phyloP scores from a whole-genome alignment of 352 stramenopile species.

The Globisporangium iwayamae region DNA sequence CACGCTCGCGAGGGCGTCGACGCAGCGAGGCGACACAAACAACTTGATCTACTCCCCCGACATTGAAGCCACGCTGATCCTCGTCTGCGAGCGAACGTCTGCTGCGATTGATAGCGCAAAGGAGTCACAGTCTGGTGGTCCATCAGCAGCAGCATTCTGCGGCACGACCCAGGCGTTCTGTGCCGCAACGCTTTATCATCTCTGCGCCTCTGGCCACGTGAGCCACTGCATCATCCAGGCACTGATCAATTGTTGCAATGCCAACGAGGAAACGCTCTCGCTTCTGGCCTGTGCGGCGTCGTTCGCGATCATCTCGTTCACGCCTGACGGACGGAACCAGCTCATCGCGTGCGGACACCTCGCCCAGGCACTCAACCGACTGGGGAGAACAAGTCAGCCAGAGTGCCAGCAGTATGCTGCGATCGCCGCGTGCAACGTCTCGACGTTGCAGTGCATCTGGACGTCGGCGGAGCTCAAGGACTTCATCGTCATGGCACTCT shows the following conservation, averaged over 20 bases:
- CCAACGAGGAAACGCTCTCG: conserved; percentile 64
- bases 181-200: conserved; percentile 67
- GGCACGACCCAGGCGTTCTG: conserved; percentile 60
- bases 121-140: conserved; percentile 3
- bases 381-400: conserved; percentile 65
- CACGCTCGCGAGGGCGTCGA: conserved; percentile 47
- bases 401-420: conserved; percentile 80
- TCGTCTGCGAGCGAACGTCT: conserved; percentile 37
- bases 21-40: conserved; percentile 45
- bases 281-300: conserved; percentile 68
- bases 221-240: conserved; percentile 53
- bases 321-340: conserved; percentile 47
- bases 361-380: conserved; percentile 62
- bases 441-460: conserved; percentile 66
- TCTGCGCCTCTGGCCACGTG: conserved; percentile 54
- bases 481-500: conserved; percentile 74
- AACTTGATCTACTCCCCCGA: conserved; percentile 43
- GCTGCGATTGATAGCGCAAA: conserved; percentile 2
- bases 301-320: conserved; percentile 81
- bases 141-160: conserved; percentile 8
- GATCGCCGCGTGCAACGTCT: conserved; percentile 77
- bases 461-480: conserved; percentile 72
- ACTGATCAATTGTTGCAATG: conserved; percentile 65
- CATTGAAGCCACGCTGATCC: conserved; percentile 41
- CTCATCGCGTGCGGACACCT: conserved; percentile 46